Base-by-base conservation (phyloP, 2,329 filamentous ascomycete genomes). In the Beauveria caledonica region DNA sequence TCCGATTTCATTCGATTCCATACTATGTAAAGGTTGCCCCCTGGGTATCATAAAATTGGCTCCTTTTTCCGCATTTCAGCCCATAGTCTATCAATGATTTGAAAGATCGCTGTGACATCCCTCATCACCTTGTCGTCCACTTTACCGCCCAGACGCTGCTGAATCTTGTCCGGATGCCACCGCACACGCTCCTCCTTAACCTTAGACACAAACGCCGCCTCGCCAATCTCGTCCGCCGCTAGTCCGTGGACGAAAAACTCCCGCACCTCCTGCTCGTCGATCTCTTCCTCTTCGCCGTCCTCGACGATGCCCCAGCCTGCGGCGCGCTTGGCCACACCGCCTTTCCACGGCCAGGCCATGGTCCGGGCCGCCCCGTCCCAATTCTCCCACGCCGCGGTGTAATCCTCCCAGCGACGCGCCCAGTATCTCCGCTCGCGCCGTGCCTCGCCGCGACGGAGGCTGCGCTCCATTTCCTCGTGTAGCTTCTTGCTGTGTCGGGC, bases 101-200 rank as follows among this genome's bases (percentile, higher is more conserved):
- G 93, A 69, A 97, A 99, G 10, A 96, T 87, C 7, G 89, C 88
- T 11, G 93, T 99, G 46, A 97, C 89, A 58, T 86, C 81, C 69
- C 84, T 85, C 80, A 96, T 86, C 3, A 89, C 84, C 3, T 80
- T 80, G 25, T 85, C 80, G 52, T 92, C 87, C 53, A 96, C 84
- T 62, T 84, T 77, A 0, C 83, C 85, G 3, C 91, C 90, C 62
- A 96, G 86, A 58, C 86, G 84, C 75, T 97, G 94, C 77, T 97
- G 91, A 60, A 97, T 89, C 78, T 97, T 99, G 75, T 99, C 94
- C 4, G 94, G 94, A 77, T 99, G 94, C 94, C 94, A 99, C 17
- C 92, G 82, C 19, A 97, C 86, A 56, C 94, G 85, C 77, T 99
- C 94, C 5, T 85, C 77, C 73, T 96, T 96, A 57, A 97, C 78